phyloP scores from a whole-genome alignment of 352 stramenopile genomes.

The Phytopythium mirpurense region DNA sequence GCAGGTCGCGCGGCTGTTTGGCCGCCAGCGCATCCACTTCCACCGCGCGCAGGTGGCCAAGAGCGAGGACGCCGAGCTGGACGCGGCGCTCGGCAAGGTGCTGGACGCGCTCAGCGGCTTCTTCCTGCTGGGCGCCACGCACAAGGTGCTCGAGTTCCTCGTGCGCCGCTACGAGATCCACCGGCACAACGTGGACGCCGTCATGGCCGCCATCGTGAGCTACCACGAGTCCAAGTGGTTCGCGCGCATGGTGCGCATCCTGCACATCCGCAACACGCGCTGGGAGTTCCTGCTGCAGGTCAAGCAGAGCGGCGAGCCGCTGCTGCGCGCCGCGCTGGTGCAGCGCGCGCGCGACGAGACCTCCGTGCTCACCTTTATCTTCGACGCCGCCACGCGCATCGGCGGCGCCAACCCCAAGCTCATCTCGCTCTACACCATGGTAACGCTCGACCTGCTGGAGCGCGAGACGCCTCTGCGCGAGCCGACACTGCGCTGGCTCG shows the following conservation, averaged over 20 bases:
- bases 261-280: slow-evolving; percentile 70
- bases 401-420: slow-evolving; percentile 67
- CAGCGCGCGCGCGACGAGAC: slow-evolving; percentile 68
- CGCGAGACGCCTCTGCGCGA: slow-evolving; percentile 53
- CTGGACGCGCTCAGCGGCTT: slow-evolving; percentile 82
- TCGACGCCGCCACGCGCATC: slow-evolving; percentile 51
- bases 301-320: slow-evolving; percentile 60
- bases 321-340: slow-evolving; percentile 65
- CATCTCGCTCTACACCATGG: slow-evolving; percentile 80
- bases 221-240: slow-evolving; percentile 88
- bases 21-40: slow-evolving; percentile 72
- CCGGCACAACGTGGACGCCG: slow-evolving; percentile 77
- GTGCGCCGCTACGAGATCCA: slow-evolving; percentile 87
- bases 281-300: slow-evolving; percentile 83
- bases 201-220: slow-evolving; percentile 77
- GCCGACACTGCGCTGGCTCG: slow-evolving; percentile 68
- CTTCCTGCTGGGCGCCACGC: slow-evolving; percentile 67
- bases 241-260: slow-evolving; percentile 75
- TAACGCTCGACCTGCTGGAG: slow-evolving; percentile 81
- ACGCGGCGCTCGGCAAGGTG: slow-evolving; percentile 56
- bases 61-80: slow-evolving; percentile 57
- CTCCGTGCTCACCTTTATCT: slow-evolving; percentile 76
- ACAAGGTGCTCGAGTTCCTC: slow-evolving; percentile 89
- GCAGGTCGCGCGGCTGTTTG: slow-evolving; percentile 55
- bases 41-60: slow-evolving; percentile 63